Base-by-base conservation (phyloP, 345 rosid species). In the Citrus mangshanensis region DNA sequence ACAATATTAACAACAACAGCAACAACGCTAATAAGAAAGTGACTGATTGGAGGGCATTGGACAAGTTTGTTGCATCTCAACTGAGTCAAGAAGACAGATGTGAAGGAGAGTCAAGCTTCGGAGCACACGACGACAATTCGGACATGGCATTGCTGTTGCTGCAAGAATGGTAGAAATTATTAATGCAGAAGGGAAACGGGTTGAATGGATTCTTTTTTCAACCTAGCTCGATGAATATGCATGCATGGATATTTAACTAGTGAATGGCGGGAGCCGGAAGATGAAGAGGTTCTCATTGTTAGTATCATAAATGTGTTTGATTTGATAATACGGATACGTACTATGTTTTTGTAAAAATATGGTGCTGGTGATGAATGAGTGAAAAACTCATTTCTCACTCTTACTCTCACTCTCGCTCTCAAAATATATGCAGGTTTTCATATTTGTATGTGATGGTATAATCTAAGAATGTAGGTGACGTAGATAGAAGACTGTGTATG, bases 21-120 rank as follows among this genome's bases (percentile, higher is more conserved):
- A 84, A 77, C 71, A 72, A 14, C 65, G 86, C 66, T 61, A 46
- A 14, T 12, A 85, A 84, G 79, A 83, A 76, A 74, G 92, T 91
- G 63, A 93, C 95, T 0, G 97, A 93, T 35, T 95, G 98, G 98
- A 90, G 97, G 83, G 90, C 88, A 4, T 85, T 93, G 24, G 98
- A 95, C 79, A 91, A 89, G 88, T 93, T 95, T 75, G 97, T 95
- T 63, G 98, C 97, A n/a, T 91, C 98, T 8, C 97, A 95, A 77
- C 70, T 93, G 83, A 95, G 95, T 76, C 96, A 92, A 63, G 98
- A 91, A 81, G 91, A 90, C 16, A 75, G 84, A 68, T 87, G 77
- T 28, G 74, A 82, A 73, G 85, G 78, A 72, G 42, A 77, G 70
- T 82, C 90, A 6, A 69, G 78, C 80, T 81, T 85, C 58, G 84